Evolutionary conservation across 2,329 filamentous ascomycete species (phyloP), one percentile per base, ranked within the genome.

Genomic region (Cladosporium sp.): DNA sequence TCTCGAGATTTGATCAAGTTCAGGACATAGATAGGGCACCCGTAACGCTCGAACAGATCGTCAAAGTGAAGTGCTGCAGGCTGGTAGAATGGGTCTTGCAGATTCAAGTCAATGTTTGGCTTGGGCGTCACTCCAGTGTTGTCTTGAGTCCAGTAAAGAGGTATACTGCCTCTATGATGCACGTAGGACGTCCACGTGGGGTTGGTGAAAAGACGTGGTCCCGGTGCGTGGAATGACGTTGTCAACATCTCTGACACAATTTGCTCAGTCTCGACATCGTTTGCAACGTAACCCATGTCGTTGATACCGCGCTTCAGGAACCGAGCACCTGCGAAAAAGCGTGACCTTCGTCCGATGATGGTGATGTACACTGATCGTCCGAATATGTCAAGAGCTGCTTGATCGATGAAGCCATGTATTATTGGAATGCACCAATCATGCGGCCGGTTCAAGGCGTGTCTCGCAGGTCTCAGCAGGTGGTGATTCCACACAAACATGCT

Each of bases 401-500:
- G 94, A 68, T 97, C 91, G 63, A 99, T 90, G 72, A 96, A 97
- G 3, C 94, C 94, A 73, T 99, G 93, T 45, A 97, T 93, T 59
- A 97, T 89, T 0, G 94, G 92, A 22, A 95, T 83, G 72, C 93
- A 99, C 94, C 94, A 99, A 70, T 97, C 92, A 70, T 90, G 96
- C 0, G 90, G 87, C 66, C 92, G 89, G 63, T 88, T 88, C 39
- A 99, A 77, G 5, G 82, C 82, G 17, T 79, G 75, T 12, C 83
- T 79, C 0, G 88, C 91, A 0, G 94, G 92, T 60, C 88, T 81
- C 17, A 99, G 81, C 4, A 99, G 81, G 73, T 97, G 89, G 65
- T 90, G 85, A 67, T 99, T 99, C 94, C 94, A 99, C 2, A 97
- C 89, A 70, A 99, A 99, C 94, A 99, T 99, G 39, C 88, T 85